Evolutionary conservation across 495 filamentous ascomycete genomes (phyloP).

Genomic region (Tuber melanosporum): DNA sequence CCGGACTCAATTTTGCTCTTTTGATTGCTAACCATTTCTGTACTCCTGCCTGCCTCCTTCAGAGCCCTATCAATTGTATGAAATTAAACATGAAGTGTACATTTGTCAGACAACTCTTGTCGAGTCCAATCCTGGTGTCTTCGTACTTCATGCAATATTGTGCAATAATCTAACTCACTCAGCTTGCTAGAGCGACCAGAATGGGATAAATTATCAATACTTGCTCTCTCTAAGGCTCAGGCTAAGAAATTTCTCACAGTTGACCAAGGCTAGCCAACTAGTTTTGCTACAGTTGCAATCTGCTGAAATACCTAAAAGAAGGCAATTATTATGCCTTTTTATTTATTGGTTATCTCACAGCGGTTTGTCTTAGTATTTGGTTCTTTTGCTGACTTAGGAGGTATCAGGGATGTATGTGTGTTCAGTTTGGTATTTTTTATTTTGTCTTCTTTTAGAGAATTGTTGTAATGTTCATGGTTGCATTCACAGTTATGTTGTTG

Average conservation of each 20-base stretch:
- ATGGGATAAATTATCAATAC: neutral
- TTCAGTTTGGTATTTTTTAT: too few species aligned
- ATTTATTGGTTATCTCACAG: neutral
- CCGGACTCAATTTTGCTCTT: too few species aligned
- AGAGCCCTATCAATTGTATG: neutral
- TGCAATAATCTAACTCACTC: too few species aligned
- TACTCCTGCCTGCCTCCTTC: neutral
- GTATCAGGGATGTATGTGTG: too few species aligned
- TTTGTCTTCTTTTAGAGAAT: too few species aligned
- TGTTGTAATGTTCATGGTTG: too few species aligned
- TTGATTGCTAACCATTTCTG: too few species aligned
- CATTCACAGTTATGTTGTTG: too few species aligned
- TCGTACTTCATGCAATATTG: too few species aligned
- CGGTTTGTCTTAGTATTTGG: neutral
- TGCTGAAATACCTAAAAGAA: slow-evolving; percentile 1
- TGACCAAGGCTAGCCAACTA: slow-evolving; percentile 3
- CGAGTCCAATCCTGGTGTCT: too few species aligned
- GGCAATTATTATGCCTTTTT: neutral
- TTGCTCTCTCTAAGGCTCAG: neutral
- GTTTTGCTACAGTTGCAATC: neutral
- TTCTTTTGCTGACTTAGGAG: neutral
- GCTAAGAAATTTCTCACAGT: slow-evolving; percentile 14
- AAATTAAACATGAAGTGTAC: neutral
- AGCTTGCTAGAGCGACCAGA: neutral
- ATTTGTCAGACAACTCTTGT: too few species aligned